Evolutionary conservation across 2,329 filamentous ascomycete species (phyloP), one percentile per base, ranked within the genome.

Genomic region (Xylariaceae sp.): DNA sequence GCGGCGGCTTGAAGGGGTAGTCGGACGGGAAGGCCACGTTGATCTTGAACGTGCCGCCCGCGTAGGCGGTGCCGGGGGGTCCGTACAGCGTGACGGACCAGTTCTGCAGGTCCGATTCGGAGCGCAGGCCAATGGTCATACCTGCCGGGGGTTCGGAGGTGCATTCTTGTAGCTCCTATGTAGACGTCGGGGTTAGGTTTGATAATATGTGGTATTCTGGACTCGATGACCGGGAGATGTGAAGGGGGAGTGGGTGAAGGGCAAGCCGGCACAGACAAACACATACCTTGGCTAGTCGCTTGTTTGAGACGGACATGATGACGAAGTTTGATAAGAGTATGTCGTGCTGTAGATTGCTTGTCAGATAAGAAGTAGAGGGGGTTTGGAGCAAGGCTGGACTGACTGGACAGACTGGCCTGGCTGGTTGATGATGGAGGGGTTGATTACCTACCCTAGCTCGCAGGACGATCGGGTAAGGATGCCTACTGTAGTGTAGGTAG

Each of bases 1-100:
- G 76, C 12, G 91, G 91, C 27, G 90, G 84, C 73, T 94, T 94
- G 84, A 95, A 96, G 37, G 91, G 91, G 76, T 95, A 96, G 67
- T 90, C 86, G 64, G 77, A 74, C 11, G 91, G 90, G 8, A 96
- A 83, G 41, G 73, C 78, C 63, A 96, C 77, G 59, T 85, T 73
- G 58, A 96, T 74, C 62, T 82, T 81, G 80, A 90, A 96, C 62
- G 74, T 76, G 67, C 91, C 91, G 64, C 84, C 85, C 77, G 71
- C 67, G 73, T 81, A 84, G 61, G 73, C 65, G 2, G 76, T 74
- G 37, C 61, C 56, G 2, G 72, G 47, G 0, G 80, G 79, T 1
- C 78, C 78, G 2, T 64, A 41, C 54, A 83, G 70, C 12, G 68
- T 71, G 59, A 80, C 67, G 68, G 76, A 72, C 80, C 80, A 83